Evolutionary conservation across 257 asterid species (phyloP).

Genomic region (Nicotiana knightiana): DNA sequence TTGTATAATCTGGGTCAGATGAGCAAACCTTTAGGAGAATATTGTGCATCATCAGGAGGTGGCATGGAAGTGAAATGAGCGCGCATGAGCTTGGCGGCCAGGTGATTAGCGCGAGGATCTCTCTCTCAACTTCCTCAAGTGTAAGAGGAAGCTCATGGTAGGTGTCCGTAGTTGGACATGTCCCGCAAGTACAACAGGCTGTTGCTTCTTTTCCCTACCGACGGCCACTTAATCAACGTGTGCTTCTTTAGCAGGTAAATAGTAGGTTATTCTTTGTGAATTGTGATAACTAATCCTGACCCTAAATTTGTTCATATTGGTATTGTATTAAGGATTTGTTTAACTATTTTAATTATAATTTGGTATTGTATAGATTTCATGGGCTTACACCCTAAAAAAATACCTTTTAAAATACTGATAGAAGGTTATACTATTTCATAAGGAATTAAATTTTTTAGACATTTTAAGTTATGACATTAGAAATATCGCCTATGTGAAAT

Average conservation of each 20-base stretch:
- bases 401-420: too few relatives aligned
- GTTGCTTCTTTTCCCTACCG: conserved; percentile 31
- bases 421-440: too few relatives aligned
- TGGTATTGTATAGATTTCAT: too few relatives aligned
- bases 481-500: neutral
- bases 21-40: conserved; percentile 12
- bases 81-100: conserved; percentile 72
- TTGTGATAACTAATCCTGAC: too few relatives aligned
- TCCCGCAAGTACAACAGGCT: conserved; percentile 33
- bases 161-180: conserved; percentile 36
- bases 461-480: neutral
- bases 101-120: conserved; percentile 80
- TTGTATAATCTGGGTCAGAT: conserved; percentile 55
- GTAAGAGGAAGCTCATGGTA: conserved; percentile 48
- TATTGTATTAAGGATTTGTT: too few relatives aligned
- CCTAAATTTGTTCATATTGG: too few relatives aligned
- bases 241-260: neutral
- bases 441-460: neutral
- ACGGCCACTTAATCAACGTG: conserved; percentile 43
- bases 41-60: neutral
- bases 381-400: too few relatives aligned
- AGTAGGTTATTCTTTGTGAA: neutral
- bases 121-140: conserved; percentile 28
- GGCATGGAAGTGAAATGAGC: conserved; percentile 20
- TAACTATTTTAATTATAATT: too few relatives aligned